phyloP scores from a whole-genome alignment of 805 yeast genomes.

The Jamesozyma spencerorum region DNA sequence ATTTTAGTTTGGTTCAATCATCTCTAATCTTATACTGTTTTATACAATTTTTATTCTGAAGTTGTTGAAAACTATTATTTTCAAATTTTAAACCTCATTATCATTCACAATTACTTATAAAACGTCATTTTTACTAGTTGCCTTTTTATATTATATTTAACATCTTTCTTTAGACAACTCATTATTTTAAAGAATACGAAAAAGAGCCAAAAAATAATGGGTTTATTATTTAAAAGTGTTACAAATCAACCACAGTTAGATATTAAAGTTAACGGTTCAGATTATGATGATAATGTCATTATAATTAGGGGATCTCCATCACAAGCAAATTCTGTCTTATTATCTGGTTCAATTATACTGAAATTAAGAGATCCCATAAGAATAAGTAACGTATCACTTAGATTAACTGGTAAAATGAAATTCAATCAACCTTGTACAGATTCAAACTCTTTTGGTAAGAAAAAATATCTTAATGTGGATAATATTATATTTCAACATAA shows the following conservation, averaged over 20 bases:
- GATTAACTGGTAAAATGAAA: conserved; percentile 57
- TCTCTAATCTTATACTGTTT: too few species aligned
- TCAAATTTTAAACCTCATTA: too few species aligned
- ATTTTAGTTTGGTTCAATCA: too few species aligned
- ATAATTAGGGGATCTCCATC: conserved; percentile 69
- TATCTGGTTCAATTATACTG: conserved; percentile 71
- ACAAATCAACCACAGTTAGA: conserved; percentile 28
- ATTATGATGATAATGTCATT: conserved; percentile 72
- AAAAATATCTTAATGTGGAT: conserved; percentile 34
- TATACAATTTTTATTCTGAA: too few species aligned
- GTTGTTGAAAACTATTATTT: too few species aligned
- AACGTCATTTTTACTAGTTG: too few species aligned
- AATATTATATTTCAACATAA: conserved; percentile 62
- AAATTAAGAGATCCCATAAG: conserved; percentile 67
- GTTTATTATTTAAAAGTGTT: conserved; percentile 18
- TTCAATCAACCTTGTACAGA: conserved; percentile 44
- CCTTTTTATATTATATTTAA: too few species aligned
- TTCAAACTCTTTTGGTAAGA: neutral
- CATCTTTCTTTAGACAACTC: too few species aligned
- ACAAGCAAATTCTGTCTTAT: conserved; percentile 67
- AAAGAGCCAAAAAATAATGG: neutral
- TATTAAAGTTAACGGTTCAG: conserved; percentile 53
- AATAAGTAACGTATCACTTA: conserved; percentile 54
- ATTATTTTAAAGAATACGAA: too few species aligned
- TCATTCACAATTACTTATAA: too few species aligned